A percentile compares a stretch with the other conserved stretches of the same genome.
Conservation (phyloP, 768 basidiomycete species). For the Macrolepiota fuliginosa region DNA sequence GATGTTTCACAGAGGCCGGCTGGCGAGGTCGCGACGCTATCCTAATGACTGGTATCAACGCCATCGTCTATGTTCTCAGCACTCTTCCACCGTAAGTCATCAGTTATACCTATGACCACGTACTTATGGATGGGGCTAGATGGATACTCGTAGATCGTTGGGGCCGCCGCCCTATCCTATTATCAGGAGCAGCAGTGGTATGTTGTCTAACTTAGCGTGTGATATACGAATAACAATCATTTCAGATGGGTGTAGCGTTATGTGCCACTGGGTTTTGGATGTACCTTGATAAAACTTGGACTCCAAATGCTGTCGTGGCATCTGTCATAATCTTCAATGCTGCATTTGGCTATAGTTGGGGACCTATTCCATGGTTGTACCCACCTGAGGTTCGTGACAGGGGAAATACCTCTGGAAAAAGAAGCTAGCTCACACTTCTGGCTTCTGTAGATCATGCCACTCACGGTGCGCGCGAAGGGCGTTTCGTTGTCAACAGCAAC, state of each 20-base stretch:
- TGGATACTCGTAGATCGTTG: constrained; percentile 90
- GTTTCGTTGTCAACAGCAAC: constrained; percentile 89
- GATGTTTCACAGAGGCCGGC: constrained; percentile 63
- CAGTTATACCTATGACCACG: background rate
- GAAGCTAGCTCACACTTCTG: background rate
- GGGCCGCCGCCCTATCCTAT: constrained; percentile 78
- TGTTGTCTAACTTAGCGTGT: constrained; percentile 14
- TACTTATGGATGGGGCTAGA: constrained; percentile 31
- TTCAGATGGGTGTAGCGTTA: constrained; percentile 76
- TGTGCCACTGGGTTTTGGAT: constrained; percentile 85
- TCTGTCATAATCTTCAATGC: constrained; percentile 89
- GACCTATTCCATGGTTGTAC: constrained; percentile 79
- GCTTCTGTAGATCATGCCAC: constrained; percentile 68
- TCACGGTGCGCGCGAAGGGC: constrained; percentile 83
- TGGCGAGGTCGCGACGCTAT: constrained; percentile 89
- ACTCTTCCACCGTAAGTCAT: constrained; percentile 70
- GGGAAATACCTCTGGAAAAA: background rate
- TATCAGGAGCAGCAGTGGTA: constrained; percentile 78
- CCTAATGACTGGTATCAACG: constrained; percentile 90
- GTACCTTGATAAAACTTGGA: constrained; percentile 76
- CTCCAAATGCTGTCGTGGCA: constrained; percentile 79
- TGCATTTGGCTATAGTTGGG: constrained; percentile 89
- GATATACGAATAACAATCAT: background rate
- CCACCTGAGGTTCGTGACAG: constrained; percentile 68
- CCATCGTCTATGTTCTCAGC: constrained; percentile 68